Evolutionary conservation across 1,284 basidiomycete species (phyloP).

Genomic region (Hemileia vastatrix): DNA sequence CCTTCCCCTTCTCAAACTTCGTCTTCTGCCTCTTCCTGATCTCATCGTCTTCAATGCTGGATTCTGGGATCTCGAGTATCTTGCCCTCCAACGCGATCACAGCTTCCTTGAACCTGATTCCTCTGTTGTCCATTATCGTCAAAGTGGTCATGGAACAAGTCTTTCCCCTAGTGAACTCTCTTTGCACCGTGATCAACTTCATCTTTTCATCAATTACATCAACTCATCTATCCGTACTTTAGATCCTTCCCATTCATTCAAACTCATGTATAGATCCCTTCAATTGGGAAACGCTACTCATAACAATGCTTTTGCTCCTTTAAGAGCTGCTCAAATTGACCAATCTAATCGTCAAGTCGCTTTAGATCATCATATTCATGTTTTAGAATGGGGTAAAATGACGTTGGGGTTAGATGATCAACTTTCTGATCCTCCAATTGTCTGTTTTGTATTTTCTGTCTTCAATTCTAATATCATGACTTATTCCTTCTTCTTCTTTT

Average conservation of each 20-base stretch:
- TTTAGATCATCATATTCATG: slow-evolving; percentile 3
- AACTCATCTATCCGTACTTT: neutral
- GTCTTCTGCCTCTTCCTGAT: slow-evolving; percentile 11
- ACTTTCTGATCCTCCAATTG: slow-evolving; percentile 15
- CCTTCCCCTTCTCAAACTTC: neutral
- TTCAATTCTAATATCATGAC: neutral
- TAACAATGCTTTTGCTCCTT: slow-evolving; percentile 6
- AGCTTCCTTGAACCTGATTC: neutral
- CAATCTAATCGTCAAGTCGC: slow-evolving; percentile 6
- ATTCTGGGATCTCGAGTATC: slow-evolving; percentile 21
- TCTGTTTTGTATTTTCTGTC: neutral
- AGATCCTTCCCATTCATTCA: neutral
- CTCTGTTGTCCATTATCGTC: neutral
- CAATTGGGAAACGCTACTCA: slow-evolving; percentile 16
- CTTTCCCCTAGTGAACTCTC: slow-evolving; percentile 10
- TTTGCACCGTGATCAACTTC: neutral
- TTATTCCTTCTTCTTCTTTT: neutral
- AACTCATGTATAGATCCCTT: slow-evolving; percentile 18
- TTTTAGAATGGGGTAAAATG: slow-evolving; percentile 23
- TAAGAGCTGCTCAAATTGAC: slow-evolving; percentile 11
- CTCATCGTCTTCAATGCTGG: slow-evolving; percentile 17
- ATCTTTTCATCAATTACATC: neutral
- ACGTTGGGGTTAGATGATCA: slow-evolving; percentile 17
- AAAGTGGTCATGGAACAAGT: slow-evolving; percentile 10
- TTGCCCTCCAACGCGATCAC: neutral